Conservation (phyloP, 768 basidiomycete species). For the Suillus variegatus region DNA sequence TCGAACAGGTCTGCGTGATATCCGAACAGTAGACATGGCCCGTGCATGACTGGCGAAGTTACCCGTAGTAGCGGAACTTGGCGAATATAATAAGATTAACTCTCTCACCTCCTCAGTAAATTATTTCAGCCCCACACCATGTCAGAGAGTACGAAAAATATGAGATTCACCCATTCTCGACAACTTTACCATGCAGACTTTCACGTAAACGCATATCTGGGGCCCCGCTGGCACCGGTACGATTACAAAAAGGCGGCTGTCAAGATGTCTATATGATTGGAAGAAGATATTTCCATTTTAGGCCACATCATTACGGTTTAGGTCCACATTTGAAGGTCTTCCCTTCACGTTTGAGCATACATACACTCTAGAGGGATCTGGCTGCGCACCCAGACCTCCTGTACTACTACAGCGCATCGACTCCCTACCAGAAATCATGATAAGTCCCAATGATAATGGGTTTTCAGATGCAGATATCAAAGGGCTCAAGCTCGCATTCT, state of each 20-base stretch:
- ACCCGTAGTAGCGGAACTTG: neutral
- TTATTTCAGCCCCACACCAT: neutral
- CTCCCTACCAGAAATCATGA: constrained; percentile 20
- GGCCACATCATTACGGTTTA: neutral
- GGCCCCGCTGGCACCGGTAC: neutral
- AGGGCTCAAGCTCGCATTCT: constrained; percentile 3
- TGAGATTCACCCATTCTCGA: no score
- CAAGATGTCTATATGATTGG: neutral
- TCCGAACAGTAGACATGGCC: neutral
- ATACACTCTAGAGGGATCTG: neutral
- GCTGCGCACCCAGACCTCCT: neutral
- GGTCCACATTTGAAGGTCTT: neutral
- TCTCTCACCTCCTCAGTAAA: neutral
- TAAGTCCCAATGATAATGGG: constrained; percentile 28
- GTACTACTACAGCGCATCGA: neutral
- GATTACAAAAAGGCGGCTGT: neutral
- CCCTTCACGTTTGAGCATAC: neutral
- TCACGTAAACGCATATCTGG: neutral
- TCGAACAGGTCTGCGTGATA: neutral
- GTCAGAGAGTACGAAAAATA: no score
- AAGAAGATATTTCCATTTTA: neutral
- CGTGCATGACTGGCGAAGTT: neutral
- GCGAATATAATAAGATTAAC: neutral
- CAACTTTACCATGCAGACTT: neutral
- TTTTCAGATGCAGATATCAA: constrained; percentile 32